Conservation (phyloP, 2,329 filamentous ascomycete genomes). For the Epichloe scottii region DNA sequence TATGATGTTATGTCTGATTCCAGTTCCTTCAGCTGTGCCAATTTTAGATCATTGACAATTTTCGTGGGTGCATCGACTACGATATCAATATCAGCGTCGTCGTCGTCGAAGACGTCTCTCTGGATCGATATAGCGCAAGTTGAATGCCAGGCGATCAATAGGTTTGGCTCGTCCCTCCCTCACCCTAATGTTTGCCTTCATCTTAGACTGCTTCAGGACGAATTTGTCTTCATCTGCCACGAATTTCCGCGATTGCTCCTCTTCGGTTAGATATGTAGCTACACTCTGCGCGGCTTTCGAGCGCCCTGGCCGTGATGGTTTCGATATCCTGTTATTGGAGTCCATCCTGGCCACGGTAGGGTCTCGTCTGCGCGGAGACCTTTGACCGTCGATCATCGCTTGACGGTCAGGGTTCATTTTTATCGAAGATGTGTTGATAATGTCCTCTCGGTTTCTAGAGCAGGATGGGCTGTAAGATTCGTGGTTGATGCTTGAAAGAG, state of each 20-base stretch:
- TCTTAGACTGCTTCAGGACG: constrained; percentile 92
- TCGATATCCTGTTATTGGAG: constrained; percentile 42
- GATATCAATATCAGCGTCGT: constrained; percentile 59
- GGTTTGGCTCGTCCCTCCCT: constrained; percentile 82
- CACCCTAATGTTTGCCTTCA: constrained; percentile 90
- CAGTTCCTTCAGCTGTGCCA: constrained; percentile 57
- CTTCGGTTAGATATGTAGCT: constrained; percentile 50
- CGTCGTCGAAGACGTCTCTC: constrained; percentile 77
- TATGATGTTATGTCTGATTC: constrained; percentile 76
- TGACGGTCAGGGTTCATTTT: constrained; percentile 42
- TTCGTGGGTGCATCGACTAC: constrained; percentile 68
- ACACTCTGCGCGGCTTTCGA: constrained; percentile 17
- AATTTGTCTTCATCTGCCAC: constrained; percentile 93
- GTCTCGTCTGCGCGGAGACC: constrained; percentile 32
- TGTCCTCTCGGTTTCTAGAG: background rate
- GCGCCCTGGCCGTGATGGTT: constrained; percentile 27
- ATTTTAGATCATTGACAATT: constrained; percentile 62
- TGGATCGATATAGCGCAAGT: constrained; percentile 74
- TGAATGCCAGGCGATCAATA: constrained; percentile 89
- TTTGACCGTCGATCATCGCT: constrained; percentile 39
- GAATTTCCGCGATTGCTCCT: constrained; percentile 69
- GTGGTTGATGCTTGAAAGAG: no score
- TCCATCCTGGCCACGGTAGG: constrained; percentile 44
- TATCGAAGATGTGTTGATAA: background rate
- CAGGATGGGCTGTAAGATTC: background rate